Evolutionary conservation across 345 rosid genomes (phyloP).

Genomic region (Passiflora organensis): DNA sequence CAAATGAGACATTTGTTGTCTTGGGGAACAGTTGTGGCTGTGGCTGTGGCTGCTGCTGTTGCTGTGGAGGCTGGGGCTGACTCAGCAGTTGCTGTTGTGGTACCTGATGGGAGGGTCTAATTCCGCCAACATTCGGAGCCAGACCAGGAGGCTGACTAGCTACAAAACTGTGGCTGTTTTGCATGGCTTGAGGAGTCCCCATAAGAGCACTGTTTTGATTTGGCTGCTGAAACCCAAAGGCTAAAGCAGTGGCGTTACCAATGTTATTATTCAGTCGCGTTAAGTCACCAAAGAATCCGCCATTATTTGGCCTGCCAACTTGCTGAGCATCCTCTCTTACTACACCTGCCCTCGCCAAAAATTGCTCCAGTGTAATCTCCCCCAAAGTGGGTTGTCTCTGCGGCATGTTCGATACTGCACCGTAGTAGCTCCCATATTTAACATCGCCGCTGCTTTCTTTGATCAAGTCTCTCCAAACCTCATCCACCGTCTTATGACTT

Average conservation of each 20-base stretch:
- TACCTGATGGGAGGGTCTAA: conserved; percentile 33
- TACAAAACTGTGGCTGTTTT: conserved; percentile 25
- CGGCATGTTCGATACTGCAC: conserved; percentile 35
- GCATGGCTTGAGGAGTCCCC: conserved; percentile 20
- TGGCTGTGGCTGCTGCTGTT: conserved; percentile 7
- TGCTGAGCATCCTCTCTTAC: conserved; percentile 25
- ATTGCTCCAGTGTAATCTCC: conserved; percentile 33
- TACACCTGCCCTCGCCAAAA: conserved; percentile 30
- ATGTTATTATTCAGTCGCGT: conserved; percentile 19
- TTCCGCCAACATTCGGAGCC: conserved; percentile 41
- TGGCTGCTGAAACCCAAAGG: conserved; percentile 54
- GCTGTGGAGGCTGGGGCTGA: conserved; percentile 27
- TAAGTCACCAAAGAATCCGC: conserved; percentile 40
- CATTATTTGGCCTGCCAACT: conserved; percentile 33
- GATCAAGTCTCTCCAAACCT: conserved; percentile 25
- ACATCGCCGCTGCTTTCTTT: conserved; percentile 16
- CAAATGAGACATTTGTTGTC: conserved; percentile 54
- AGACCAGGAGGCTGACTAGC: conserved; percentile 40
- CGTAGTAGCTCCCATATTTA: conserved; percentile 31
- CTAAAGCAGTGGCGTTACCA: conserved; percentile 34
- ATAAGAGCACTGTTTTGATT: conserved; percentile 39
- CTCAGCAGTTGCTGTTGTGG: conserved; percentile 10
- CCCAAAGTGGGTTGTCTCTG: conserved; percentile 35
- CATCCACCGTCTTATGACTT: conserved; percentile 34
- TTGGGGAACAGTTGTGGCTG: conserved; percentile 45